These are phyloP conservation scores for Torrubiellomyces zombiae DNA, from an alignment of 2,329 filamentous ascomycete genomes.

Conservation along the genomic window DNA sequence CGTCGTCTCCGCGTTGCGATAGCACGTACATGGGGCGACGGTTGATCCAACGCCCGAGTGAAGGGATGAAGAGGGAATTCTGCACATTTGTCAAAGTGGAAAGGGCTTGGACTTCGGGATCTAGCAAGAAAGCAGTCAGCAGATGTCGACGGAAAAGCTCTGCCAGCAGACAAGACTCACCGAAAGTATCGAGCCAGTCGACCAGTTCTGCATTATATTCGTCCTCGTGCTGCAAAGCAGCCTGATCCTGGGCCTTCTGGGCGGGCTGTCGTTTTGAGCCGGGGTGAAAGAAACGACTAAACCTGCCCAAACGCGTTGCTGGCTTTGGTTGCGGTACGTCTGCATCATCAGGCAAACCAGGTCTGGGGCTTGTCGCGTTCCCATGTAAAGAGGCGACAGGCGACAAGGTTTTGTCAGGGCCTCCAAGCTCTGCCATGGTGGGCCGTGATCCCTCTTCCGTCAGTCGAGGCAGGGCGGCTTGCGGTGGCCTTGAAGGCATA, in stretches of 20 bases:
- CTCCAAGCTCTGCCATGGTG: slow-evolving; percentile 17
- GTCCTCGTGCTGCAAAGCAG: slow-evolving; percentile 9
- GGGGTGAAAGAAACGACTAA: slow-evolving; percentile 3
- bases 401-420: slow-evolving; percentile 7
- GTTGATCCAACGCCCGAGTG: slow-evolving; percentile 61
- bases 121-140: slow-evolving; percentile 15
- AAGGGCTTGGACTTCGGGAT: slow-evolving; percentile 68
- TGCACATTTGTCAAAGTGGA: slow-evolving; percentile 79
- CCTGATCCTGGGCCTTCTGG: slow-evolving; percentile 1
- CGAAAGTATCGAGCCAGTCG: slow-evolving; percentile 23
- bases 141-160: too few relatives aligned
- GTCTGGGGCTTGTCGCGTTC: not conserved
- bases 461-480: slow-evolving; percentile 19
- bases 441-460: slow-evolving; percentile 22
- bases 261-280: slow-evolving; percentile 2
- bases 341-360: not conserved
- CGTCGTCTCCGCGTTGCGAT: slow-evolving; percentile 30
- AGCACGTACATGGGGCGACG: slow-evolving; percentile 64
- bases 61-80: slow-evolving; percentile 74
- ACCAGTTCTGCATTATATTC: slow-evolving; percentile 23
- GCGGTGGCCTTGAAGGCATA: slow-evolving; percentile 15
- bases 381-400: slow-evolving; percentile 13
- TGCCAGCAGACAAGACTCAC: slow-evolving; percentile 13
- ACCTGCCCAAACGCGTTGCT: too few relatives aligned
- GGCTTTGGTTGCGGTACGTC: not conserved